These are phyloP conservation scores for Trametes gibbosa DNA, from an alignment of 768 basidiomycete genomes.

Conservation along the genomic window DNA sequence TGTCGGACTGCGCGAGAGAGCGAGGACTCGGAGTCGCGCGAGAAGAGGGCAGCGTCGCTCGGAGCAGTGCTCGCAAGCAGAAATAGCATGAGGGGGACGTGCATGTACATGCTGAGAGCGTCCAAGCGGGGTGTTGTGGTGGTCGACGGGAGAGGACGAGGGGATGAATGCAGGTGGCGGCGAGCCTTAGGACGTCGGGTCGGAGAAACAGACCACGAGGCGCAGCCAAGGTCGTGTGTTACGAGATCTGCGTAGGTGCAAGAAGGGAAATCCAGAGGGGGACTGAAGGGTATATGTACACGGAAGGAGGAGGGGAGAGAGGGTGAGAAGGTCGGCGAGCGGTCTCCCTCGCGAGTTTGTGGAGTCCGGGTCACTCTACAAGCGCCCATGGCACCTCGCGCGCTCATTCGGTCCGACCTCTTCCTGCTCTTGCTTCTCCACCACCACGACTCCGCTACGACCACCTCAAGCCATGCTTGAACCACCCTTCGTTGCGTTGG, in stretches of 20 bases:
- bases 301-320: slow-evolving; percentile 3
- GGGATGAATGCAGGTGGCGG: not conserved
- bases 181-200: not conserved
- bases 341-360: slow-evolving; percentile 3
- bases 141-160: not conserved
- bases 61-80: slow-evolving; percentile 30
- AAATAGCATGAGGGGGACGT: slow-evolving; percentile 30
- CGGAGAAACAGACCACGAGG: slow-evolving; percentile 5
- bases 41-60: slow-evolving; percentile 27
- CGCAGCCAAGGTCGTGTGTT: slow-evolving; percentile 14
- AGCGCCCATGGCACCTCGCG: not conserved
- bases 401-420: not conserved
- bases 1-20: slow-evolving; percentile 43
- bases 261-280: slow-evolving; percentile 4
- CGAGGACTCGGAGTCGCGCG: slow-evolving; percentile 33
- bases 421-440: not conserved
- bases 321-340: not conserved
- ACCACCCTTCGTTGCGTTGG: not conserved
- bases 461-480: not conserved
- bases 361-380: slow-evolving; percentile 3
- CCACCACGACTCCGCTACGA: not conserved
- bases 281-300: slow-evolving; percentile 17
- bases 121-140: slow-evolving; percentile 1
- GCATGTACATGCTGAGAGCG: slow-evolving; percentile 26
- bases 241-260: not conserved